Conservation (phyloP, 371 early-diverging fungal genomes). For the Circinella umbellata region DNA sequence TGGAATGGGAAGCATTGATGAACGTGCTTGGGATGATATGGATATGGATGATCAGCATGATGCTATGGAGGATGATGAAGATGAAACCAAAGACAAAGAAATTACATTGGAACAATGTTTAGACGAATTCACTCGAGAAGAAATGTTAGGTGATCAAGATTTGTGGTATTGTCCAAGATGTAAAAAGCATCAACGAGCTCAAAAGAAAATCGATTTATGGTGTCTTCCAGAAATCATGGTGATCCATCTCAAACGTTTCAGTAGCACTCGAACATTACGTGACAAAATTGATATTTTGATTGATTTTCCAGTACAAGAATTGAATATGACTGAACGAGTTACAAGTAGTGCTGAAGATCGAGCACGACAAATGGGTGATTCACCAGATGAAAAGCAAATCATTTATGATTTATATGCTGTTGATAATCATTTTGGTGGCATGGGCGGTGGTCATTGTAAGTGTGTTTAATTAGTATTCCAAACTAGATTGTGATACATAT, state of each 20-base stretch:
- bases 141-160: constrained; percentile 66
- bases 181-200: constrained; percentile 54
- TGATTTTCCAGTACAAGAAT: constrained; percentile 75
- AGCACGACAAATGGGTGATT: constrained; percentile 70
- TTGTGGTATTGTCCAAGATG: constrained; percentile 72
- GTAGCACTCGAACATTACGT: constrained; percentile 66
- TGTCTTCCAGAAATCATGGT: constrained; percentile 61
- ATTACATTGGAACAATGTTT: constrained; percentile 63
- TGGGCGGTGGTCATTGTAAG: constrained; percentile 94
- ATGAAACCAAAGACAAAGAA: constrained; percentile 21
- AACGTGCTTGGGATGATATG: constrained; percentile 34
- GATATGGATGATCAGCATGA: constrained; percentile 12
- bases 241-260: constrained; percentile 74
- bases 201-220: constrained; percentile 63
- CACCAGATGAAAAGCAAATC: constrained; percentile 26
- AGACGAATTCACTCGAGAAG: constrained; percentile 62
- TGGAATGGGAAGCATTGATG: constrained; percentile 22
- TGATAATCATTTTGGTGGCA: constrained; percentile 91
- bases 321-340: constrained; percentile 69
- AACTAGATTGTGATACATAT: too few species aligned
- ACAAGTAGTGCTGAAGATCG: constrained; percentile 72
- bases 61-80: constrained; percentile 25
- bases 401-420: constrained; percentile 90
- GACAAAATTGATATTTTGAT: constrained; percentile 88
- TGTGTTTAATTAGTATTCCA: background rate